Base-by-base conservation (phyloP, 2,329 filamentous ascomycete genomes). In the Berkeleyomyces basicola region DNA sequence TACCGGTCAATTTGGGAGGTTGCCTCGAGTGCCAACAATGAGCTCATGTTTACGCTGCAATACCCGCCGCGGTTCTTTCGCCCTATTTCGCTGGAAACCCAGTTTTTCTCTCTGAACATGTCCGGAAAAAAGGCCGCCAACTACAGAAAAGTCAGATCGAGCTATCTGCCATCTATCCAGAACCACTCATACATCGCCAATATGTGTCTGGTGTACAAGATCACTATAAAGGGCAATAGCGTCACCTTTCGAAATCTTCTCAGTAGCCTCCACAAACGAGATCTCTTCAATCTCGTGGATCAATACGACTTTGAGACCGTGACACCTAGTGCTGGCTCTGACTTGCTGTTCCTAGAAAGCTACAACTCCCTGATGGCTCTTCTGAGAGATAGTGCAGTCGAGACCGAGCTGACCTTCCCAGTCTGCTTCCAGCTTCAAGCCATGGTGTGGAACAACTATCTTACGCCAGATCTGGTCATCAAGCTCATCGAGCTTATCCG, bases 361-460 rank as follows among this genome's bases (percentile, higher is more conserved):
- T 16, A 63, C 31, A 11, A 68, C 11, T 67, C 69, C 46, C 68
- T 69, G 39, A 58, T 61, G n/a, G 62, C 64, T 61, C 66, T 67
- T 59, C 68, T 75, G 67, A 58, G 49, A 1, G 58, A 63, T 6
- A 71, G 81, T 47, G 72, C 73, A 23, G 66, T 67, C 5, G 70
- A 69, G 6, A 66, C 71, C 14, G 61, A 66, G 1, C 67, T 82
- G 63, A 72, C 80, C 4, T 88, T 83, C 66, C 69, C 72, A 0
- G 68, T 84, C 0, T 74, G 81, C 4, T 87, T 83, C 67, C 84
- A 87, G 67, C 72, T 88, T 4, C 79, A 86, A 59, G 78, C 77
- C 14, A 72, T 91, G 4, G 81, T 83, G 0, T 76, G 78, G 67
- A 86, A 87, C 66, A 82, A 80, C 31, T 82, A 79, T 62, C 74